Conservation (phyloP, 441 rosid species). For the Metrosideros polymorpha region DNA sequence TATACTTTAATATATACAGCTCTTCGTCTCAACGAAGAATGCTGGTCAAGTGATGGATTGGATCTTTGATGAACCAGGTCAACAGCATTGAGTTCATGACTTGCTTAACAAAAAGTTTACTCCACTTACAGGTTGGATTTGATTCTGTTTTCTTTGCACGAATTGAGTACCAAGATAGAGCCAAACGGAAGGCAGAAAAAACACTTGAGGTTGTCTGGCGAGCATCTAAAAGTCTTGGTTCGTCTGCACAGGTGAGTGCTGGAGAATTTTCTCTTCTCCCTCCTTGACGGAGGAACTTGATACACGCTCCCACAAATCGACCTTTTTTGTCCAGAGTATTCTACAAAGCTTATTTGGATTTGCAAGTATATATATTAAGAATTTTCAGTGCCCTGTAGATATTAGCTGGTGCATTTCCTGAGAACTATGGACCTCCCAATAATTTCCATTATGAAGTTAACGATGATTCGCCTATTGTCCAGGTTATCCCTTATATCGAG, state of each 20-base stretch:
- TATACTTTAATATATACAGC: neutral
- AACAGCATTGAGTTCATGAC: neutral
- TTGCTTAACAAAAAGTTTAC: conserved; percentile 3
- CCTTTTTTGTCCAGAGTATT: neutral
- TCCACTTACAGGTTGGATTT: conserved; percentile 63
- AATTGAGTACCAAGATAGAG: conserved; percentile 97
- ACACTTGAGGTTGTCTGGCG: conserved; percentile 97
- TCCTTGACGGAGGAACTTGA: neutral
- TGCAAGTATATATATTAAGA: neutral
- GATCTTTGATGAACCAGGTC: neutral
- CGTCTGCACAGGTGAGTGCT: conserved; percentile 65
- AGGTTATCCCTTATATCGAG: neutral
- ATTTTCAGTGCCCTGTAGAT: neutral
- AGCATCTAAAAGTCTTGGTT: conserved; percentile 84
- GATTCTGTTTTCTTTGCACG: conserved; percentile 91
- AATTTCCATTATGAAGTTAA: neutral
- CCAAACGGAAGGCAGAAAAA: conserved; percentile 71
- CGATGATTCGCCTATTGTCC: neutral
- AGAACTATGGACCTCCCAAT: neutral
- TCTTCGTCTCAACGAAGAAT: neutral
- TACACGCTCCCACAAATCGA: neutral
- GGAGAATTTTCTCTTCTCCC: neutral
- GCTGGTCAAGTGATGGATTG: neutral
- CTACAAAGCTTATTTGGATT: neutral
- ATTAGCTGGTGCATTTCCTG: neutral